Conservation (phyloP, 1,139 yeast genomes). For the Candida albicans region DNA sequence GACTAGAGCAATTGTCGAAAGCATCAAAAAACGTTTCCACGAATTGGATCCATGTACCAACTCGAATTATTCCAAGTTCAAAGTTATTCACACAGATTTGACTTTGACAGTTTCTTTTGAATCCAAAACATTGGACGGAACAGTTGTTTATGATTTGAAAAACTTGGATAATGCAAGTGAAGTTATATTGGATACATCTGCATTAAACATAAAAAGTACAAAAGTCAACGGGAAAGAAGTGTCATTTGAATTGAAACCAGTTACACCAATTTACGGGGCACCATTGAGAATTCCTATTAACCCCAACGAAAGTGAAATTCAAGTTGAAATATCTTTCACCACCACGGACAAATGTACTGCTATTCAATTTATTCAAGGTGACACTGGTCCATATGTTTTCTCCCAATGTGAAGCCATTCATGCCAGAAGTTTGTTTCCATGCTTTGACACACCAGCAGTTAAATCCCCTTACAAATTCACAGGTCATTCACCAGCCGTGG, state of each 20-base stretch:
- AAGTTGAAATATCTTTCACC: constrained; percentile 23
- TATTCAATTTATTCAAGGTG: constrained; percentile 40
- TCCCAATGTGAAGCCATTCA: constrained; percentile 48
- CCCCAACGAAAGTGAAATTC: constrained; percentile 9
- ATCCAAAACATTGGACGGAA: constrained; percentile 27
- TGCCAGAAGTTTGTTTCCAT: constrained; percentile 43
- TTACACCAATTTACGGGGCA: constrained; percentile 33
- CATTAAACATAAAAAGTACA: constrained; percentile 23
- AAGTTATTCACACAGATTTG: constrained; percentile 37
- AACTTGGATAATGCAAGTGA: constrained; percentile 11
- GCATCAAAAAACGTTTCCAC: constrained; percentile 13
- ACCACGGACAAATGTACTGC: constrained; percentile 43
- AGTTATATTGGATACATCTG: constrained; percentile 35
- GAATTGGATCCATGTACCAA: constrained; percentile 66
- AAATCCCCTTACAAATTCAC: constrained; percentile 33
- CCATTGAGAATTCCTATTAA: constrained; percentile 26
- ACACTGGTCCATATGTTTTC: constrained; percentile 39
- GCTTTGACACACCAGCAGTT: constrained; percentile 45
- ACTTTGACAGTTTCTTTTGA: constrained; percentile 31
- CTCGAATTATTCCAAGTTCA: constrained; percentile 64
- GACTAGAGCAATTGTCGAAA: constrained; percentile 8
- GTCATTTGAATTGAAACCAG: constrained; percentile 18
- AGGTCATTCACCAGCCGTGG: constrained; percentile 32
- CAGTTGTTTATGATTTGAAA: constrained; percentile 25
- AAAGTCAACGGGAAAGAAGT: constrained; percentile 22